Conservation (phyloP, 2,329 filamentous ascomycete species). For the Arthrobotrys sphaeroides region DNA sequence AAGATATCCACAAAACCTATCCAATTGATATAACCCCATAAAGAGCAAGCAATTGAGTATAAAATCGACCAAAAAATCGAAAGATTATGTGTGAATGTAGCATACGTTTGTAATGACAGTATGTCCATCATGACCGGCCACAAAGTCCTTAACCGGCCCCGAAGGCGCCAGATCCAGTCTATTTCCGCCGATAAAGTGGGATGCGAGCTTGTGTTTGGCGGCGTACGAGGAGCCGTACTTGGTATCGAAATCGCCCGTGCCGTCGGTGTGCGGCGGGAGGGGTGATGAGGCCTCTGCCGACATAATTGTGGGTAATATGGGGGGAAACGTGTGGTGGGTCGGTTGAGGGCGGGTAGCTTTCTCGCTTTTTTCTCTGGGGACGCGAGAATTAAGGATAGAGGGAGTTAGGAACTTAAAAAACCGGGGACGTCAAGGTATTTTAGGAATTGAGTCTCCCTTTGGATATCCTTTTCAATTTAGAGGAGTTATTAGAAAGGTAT, state of each 20-base stretch:
- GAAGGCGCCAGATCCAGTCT: slow-evolving; percentile 80
- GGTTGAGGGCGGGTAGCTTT: slow-evolving; percentile 24
- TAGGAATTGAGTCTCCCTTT: neutral
- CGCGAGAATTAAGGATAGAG: slow-evolving; percentile 3
- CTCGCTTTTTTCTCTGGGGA: neutral
- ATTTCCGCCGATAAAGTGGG: slow-evolving; percentile 98
- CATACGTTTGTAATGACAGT: slow-evolving; percentile 97
- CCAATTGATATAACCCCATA: too few relatives aligned
- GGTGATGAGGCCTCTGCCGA: slow-evolving; percentile 56
- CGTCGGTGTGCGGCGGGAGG: slow-evolving; percentile 33
- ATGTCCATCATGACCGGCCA: slow-evolving; percentile 86
- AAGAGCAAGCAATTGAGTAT: too few relatives aligned
- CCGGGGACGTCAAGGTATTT: neutral
- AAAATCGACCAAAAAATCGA: too few relatives aligned
- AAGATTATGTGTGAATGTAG: slow-evolving; percentile 42
- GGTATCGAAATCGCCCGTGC: slow-evolving; percentile 55
- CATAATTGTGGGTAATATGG: slow-evolving; percentile 60
- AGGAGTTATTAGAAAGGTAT: neutral
- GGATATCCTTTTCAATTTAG: too few relatives aligned
- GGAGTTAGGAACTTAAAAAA: neutral
- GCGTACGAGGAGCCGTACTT: slow-evolving; percentile 74
- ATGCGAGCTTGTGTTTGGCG: slow-evolving; percentile 80
- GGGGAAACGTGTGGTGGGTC: slow-evolving; percentile 19
- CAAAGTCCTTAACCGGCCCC: slow-evolving; percentile 95
- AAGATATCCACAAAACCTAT: too few relatives aligned